Base-by-base conservation (phyloP, 345 rosid genomes). In the Lumnitzera littorea region DNA sequence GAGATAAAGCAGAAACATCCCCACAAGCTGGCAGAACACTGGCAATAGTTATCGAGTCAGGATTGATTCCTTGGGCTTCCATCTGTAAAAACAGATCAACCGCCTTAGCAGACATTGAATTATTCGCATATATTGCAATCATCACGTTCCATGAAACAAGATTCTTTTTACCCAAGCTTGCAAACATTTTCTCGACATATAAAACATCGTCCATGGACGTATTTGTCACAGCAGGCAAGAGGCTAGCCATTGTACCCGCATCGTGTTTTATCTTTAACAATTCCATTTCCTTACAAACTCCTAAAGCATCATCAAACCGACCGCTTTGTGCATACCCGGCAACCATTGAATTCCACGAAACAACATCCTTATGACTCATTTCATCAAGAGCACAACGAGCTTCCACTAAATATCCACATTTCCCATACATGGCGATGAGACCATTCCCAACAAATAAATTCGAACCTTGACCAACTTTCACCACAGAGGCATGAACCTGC, bases 331-430 rank as follows among this genome's bases (percentile, higher is more conserved):
- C 59, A 48, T 80, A 85, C 15, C 84, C 78, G 0, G 84, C 76
- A 65, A 82, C 85, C 82, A 82, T 68, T 24, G 84, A 66, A 62
- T 85, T 85, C 88, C 87, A 82, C 7, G 84, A 72, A 59, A 80
- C 73, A 7, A 54, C 74, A 53, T 85, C 78, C 71, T 71, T 80
- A 57, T 58, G 51, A 13, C 61, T 58, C 76, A 85, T 78, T 62
- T 15, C 66, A 53, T 76, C 80, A 63, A 80, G 81, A 70, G 74
- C 77, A 67, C 69, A 50, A 17, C 76, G 75, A 15, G 88, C 82
- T 62, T 62, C 65, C 0, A 27, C 66, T 57, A 70, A 31, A 68
- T 64, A 66, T 31, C 78, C 78, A 24, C 87, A 80, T 74, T 75
- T 82, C 24, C 75, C 70, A 54, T 74, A 67, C 88, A 73, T 82